Conservation (phyloP, 208 protist genomes). For the Strigomonas oncopelti region DNA sequence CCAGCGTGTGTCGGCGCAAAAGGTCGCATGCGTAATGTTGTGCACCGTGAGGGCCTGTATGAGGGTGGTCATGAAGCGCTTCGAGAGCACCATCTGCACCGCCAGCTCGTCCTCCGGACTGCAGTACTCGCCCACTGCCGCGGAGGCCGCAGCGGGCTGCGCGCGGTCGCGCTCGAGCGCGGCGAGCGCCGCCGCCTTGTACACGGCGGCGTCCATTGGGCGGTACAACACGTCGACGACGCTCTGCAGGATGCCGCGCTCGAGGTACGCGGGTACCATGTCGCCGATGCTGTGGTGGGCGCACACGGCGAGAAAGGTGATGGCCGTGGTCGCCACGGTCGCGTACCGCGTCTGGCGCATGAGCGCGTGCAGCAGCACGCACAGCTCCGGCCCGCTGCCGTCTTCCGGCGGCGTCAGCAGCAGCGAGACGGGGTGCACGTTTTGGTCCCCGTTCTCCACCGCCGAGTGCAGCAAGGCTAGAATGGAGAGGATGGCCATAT, state of each 20-base stretch:
- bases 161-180: background rate
- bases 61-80: slow-evolving; percentile 43
- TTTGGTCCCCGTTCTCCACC: slow-evolving; percentile 33
- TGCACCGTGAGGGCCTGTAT: slow-evolving; percentile 85
- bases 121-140: background rate
- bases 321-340: slow-evolving; percentile 36
- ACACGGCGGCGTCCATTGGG: slow-evolving; percentile 8
- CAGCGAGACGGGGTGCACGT: slow-evolving; percentile 57
- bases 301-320: slow-evolving; percentile 61
- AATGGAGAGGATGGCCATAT: slow-evolving; percentile 43
- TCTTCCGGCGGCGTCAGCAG: slow-evolving; percentile 39
- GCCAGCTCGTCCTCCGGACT: background rate
- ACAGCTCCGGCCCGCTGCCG: slow-evolving; percentile 37
- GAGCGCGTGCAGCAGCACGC: slow-evolving; percentile 52
- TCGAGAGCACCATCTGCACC: slow-evolving; percentile 13
- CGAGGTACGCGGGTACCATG: slow-evolving; percentile 71
- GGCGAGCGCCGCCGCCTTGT: background rate
- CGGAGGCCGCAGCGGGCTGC: background rate
- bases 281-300: slow-evolving; percentile 82
- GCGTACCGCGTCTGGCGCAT: slow-evolving; percentile 57
- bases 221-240: slow-evolving; percentile 43
- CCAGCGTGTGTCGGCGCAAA: slow-evolving; percentile 27
- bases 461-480: slow-evolving; percentile 49
- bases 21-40: slow-evolving; percentile 52
- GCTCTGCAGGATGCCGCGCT: slow-evolving; percentile 72